Base-by-base conservation (phyloP, 2,329 filamentous ascomycete genomes). In the Knufia fluminis region DNA sequence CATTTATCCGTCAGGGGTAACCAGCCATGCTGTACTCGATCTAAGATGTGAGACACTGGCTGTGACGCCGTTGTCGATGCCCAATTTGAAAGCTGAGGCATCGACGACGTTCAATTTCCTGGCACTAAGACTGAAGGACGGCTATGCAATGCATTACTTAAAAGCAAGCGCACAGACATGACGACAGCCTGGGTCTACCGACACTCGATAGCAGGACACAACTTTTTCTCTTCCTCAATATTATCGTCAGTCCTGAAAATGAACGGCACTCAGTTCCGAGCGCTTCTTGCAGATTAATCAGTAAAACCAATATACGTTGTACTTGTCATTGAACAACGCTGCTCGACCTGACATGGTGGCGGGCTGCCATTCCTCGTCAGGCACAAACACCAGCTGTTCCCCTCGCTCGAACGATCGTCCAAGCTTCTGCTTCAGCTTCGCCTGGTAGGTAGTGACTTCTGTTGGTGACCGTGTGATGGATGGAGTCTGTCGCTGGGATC, bases 81-180 rank as follows among this genome's bases (percentile, higher is more conserved):
- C 35, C 35, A 38, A 38, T 38, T 38, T 38, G 40, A 26, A 26
- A 24, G 20, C 40, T 43, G 40, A 43, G 40, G 40, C 40, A 43
- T 26, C 40, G 40, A 26, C 40, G 22, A 26, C 22, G 40, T 26
- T 43, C 40, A 43, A 46, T 46, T 19, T 36, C 57, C 88, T 38
- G 35, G 35, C 35, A 38, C 35, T 6, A 38, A 38, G 35, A 38
- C 35, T 38, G 35, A 16, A 38, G n/a, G 35, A 38, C 35, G 35
- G 35, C 35, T 4, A 38, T 38, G 35, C 35, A 16, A 38, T 38
- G 35, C 35, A 38, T 38, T 38, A 38, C 35, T 38, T 38, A 20
- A n/a, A 38, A 38, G 35, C 35, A 38, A 38, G 35, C 35, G 35
- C 35, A 38, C 35, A 16, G 35, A 38, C 7, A 38, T 38, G 35